These are phyloP conservation scores for Juncus inflexus DNA, from an alignment of 176 grass and related monocot species.

Conservation along the genomic window DNA sequence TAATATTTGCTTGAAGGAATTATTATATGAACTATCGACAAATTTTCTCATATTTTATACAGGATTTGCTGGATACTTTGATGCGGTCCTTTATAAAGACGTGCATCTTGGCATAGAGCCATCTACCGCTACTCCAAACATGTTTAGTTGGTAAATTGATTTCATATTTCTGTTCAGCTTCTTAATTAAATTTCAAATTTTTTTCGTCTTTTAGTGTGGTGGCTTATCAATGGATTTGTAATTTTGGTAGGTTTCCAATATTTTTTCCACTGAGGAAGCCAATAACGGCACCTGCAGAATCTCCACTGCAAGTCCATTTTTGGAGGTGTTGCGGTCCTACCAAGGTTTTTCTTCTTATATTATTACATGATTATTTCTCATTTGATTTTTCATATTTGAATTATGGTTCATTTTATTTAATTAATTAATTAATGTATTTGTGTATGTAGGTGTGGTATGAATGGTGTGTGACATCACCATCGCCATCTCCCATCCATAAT, in stretches of 20 bases:
- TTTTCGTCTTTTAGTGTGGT: not conserved
- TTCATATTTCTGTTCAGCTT: conserved; percentile 4
- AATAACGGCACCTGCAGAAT: conserved; percentile 44
- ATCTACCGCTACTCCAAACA: conserved; percentile 86
- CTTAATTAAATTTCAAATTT: not conserved
- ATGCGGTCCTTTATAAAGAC: conserved; percentile 79
- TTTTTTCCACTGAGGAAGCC: conserved; percentile 89
- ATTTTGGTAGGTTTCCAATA: conserved; percentile 74
- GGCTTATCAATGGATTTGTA: not conserved
- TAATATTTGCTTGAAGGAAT: not conserved
- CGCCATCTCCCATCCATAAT: conserved; percentile 75
- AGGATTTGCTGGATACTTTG: conserved; percentile 99
- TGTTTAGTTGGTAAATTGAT: conserved; percentile 85
- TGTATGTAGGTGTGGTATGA: conserved; percentile 87
- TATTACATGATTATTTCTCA: too few relatives aligned
- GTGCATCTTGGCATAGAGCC: conserved; percentile 97
- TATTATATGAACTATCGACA: not conserved
- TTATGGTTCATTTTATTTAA: not conserved
- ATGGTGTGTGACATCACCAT: conserved; percentile 68
- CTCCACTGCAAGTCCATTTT: conserved; percentile 79
- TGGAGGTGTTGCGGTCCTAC: conserved; percentile 74
- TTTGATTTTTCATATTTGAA: not conserved
- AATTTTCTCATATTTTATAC: conserved; percentile 20
- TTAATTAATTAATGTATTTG: not conserved
- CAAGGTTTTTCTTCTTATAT: conserved; percentile 41